Conservation (phyloP, 1,284 basidiomycete species). For the Anthracocystis walkeri region DNA sequence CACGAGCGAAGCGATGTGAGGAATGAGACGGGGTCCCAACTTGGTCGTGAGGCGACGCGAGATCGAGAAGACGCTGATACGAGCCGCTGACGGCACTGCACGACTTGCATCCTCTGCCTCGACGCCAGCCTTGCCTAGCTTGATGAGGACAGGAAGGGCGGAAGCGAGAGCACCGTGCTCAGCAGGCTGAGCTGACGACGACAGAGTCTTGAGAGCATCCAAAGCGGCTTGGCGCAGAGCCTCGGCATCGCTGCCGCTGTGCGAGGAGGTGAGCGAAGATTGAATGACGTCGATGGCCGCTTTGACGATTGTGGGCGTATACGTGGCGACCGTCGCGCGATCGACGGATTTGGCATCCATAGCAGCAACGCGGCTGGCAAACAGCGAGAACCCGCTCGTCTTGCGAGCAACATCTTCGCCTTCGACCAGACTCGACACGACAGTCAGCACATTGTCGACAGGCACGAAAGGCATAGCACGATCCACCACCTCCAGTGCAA, state of each 20-base stretch:
- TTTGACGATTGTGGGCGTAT: slow-evolving; percentile 46
- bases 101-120: slow-evolving; percentile 21
- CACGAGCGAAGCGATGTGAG: slow-evolving; percentile 60
- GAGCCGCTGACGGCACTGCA: slow-evolving; percentile 25
- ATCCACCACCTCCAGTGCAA: slow-evolving; percentile 46
- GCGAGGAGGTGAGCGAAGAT: slow-evolving; percentile 18
- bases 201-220: slow-evolving; percentile 49
- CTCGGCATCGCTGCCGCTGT: slow-evolving; percentile 27
- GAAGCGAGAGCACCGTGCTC: slow-evolving; percentile 49
- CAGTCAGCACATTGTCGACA: slow-evolving; percentile 41
- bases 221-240: slow-evolving; percentile 50
- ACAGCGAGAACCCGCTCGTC: slow-evolving; percentile 53
- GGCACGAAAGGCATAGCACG: slow-evolving; percentile 56
- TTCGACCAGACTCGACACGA: slow-evolving; percentile 47
- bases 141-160: slow-evolving; percentile 47
- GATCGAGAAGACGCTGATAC: slow-evolving; percentile 53
- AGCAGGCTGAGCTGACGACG: slow-evolving; percentile 22
- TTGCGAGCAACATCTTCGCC: slow-evolving; percentile 29
- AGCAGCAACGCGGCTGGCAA: slow-evolving; percentile 46
- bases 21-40: slow-evolving; percentile 64
- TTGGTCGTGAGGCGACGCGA: slow-evolving; percentile 48
- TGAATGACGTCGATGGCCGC: slow-evolving; percentile 39
- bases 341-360: slow-evolving; percentile 34
- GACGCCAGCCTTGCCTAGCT: slow-evolving; percentile 40
- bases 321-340: slow-evolving; percentile 32